Evolutionary conservation across 768 basidiomycete genomes (phyloP), one percentile per base, ranked within the genome.

Genomic region (Auriscalpium microsporum): DNA sequence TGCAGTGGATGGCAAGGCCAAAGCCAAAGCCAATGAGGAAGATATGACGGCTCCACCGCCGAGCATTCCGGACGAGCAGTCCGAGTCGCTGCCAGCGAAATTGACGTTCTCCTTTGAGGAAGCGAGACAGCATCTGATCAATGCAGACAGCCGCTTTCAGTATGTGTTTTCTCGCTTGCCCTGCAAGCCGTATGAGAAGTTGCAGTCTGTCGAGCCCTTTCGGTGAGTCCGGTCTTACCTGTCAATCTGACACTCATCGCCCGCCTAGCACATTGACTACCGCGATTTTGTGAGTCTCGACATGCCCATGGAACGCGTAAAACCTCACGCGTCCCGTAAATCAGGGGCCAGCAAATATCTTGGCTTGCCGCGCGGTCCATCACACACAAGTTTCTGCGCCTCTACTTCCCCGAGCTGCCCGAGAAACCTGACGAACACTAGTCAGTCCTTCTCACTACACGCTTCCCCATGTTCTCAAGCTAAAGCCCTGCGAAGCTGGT

Each of bases 361-460:
- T 91, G 87, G 88, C 69, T 85, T 45, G 94, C 92, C 10, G 94
- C 93, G 0, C 77, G 87, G 19, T 83, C 89, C 17, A 91, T 95
- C 57, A 83, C 75, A 38, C 87, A 91, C 69, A 81, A 77, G 56
- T 95, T 95, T 68, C 72, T 83, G 50, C 78, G 87, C 23, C 69
- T 94, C 16, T 94, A 81, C 67, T 81, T 91, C 61, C 80, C 82
- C 16, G 74, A 80, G 9, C 71, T 93, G 3, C 87, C 90, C 1
- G 90, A 90, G 67, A 83, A 82, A 55, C 71, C 74, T 40, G 69
- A 73, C 0, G 80, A 83, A 47, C 74, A 78, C 63, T 66, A 69
- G 79, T 78, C 62, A 57, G 76, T 73, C 33, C 51, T 4, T 42
- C 40, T 14, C 3, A 42, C 17, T 36, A 49, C 28, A 10, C 14